A percentile compares a stretch with the other conserved stretches of the same genome.
phyloP scores from a whole-genome alignment of 768 basidiomycete genomes.

The Paxillus ammoniavirescens region DNA sequence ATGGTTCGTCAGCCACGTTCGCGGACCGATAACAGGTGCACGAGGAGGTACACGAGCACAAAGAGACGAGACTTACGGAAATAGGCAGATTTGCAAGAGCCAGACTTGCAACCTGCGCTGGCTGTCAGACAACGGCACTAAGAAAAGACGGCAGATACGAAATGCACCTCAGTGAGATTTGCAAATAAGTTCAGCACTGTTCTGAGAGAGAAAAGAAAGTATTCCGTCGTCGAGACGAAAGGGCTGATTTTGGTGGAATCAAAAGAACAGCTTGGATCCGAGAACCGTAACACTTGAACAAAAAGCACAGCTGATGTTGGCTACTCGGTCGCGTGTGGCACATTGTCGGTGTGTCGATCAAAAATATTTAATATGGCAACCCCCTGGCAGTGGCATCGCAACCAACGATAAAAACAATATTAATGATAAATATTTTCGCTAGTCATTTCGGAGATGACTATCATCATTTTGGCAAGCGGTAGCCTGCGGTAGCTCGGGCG shows the following conservation, averaged over 20 bases:
- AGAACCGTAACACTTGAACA: not conserved
- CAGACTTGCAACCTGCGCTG: not conserved
- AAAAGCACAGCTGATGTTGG: not conserved
- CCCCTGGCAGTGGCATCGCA: not conserved
- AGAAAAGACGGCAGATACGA: not conserved
- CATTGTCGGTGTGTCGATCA: not conserved
- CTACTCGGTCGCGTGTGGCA: not conserved
- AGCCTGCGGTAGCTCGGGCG: too few relatives aligned
- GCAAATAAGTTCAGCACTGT: not conserved
- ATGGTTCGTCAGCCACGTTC: not conserved
- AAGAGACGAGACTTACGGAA: conserved; percentile 6
- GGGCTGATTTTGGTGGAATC: not conserved
- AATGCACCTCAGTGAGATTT: not conserved
- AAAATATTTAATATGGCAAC: not conserved
- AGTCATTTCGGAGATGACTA: too few relatives aligned
- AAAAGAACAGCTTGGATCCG: not conserved
- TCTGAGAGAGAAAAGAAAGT: not conserved
- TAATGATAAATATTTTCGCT: not conserved
- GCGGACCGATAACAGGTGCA: not conserved
- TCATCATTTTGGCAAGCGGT: too few relatives aligned
- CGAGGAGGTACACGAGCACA: not conserved
- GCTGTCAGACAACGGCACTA: not conserved
- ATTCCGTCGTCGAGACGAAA: conserved; percentile 2
- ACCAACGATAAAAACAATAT: not conserved
- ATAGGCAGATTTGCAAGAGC: not conserved